Conservation (phyloP, 257 asterid genomes). For the Solanum dulcamara region DNA sequence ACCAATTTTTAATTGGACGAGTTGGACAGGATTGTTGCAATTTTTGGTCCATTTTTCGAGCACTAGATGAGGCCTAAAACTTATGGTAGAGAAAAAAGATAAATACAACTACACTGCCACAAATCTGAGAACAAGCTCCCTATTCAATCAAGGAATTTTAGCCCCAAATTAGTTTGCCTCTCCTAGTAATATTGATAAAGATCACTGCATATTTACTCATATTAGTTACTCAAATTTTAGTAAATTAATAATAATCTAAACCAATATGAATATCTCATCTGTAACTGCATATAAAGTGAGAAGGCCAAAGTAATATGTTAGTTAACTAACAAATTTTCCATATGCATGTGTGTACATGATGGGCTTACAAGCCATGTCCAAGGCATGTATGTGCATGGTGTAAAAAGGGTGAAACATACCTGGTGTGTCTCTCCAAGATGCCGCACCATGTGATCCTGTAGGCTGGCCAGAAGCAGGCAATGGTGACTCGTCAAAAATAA, state of each 20-base stretch:
- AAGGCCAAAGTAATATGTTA: neutral
- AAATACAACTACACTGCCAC: neutral
- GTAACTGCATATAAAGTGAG: neutral
- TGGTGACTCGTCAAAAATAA: constrained; percentile 51
- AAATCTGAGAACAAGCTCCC: neutral
- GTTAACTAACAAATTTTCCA: neutral
- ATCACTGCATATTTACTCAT: neutral
- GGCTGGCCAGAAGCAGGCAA: constrained; percentile 45
- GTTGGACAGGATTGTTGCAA: neutral
- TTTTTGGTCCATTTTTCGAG: neutral
- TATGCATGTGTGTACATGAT: neutral
- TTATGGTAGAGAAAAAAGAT: neutral
- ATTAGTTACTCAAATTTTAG: neutral
- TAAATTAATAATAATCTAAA: neutral
- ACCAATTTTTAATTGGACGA: neutral
- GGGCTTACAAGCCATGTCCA: neutral
- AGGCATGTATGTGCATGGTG: neutral
- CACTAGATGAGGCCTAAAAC: neutral
- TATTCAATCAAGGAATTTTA: neutral
- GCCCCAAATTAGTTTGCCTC: neutral
- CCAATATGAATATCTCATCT: neutral
- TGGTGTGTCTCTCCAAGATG: constrained; percentile 58
- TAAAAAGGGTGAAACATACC: constrained; percentile 29
- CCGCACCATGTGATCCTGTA: constrained; percentile 30
- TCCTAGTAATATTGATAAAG: neutral